Conservation (phyloP, 768 basidiomycete genomes). For the Xanthoconium stramineum region DNA sequence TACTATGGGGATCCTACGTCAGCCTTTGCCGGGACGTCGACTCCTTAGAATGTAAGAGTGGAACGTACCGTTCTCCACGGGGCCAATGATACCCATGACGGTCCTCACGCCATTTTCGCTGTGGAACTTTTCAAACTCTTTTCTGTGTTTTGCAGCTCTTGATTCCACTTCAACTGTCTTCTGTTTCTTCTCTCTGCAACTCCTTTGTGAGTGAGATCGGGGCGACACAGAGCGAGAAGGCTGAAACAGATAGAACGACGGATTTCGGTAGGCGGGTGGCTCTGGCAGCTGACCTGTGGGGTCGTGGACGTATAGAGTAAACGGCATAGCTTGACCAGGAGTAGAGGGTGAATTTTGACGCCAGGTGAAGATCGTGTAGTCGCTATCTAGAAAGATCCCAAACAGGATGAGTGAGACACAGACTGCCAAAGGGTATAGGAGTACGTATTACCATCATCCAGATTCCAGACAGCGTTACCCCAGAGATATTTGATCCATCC, state of each 20-base stretch:
- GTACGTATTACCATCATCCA: conserved; percentile 73
- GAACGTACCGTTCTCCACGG: conserved; percentile 72
- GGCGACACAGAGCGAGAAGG: conserved; percentile 24
- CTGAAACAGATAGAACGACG: conserved; percentile 66
- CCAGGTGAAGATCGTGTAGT: conserved; percentile 86
- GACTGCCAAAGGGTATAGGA: not conserved
- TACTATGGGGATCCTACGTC: conserved; percentile 40
- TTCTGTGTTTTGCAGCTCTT: conserved; percentile 61
- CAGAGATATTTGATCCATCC: conserved; percentile 90
- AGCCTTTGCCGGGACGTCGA: no score
- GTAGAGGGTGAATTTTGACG: conserved; percentile 47
- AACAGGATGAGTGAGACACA: not conserved
- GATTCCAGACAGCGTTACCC: conserved; percentile 73
- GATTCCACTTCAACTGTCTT: conserved; percentile 33
- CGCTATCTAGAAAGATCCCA: conserved; percentile 54
- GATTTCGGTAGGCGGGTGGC: conserved; percentile 63
- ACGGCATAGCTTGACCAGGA: conserved; percentile 14
- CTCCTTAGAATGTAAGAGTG: conserved; percentile 15
- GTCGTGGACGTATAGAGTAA: conserved; percentile 60
- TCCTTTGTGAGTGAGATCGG: conserved; percentile 31
- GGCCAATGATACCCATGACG: conserved; percentile 85
- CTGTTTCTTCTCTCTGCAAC: conserved; percentile 39
- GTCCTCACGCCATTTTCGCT: conserved; percentile 91
- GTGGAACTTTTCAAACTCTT: conserved; percentile 83
- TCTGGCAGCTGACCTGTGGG: conserved; percentile 56